Evolutionary conservation across 2,329 filamentous ascomycete species (phyloP).

Genomic region (Ophiostoma sp.): DNA sequence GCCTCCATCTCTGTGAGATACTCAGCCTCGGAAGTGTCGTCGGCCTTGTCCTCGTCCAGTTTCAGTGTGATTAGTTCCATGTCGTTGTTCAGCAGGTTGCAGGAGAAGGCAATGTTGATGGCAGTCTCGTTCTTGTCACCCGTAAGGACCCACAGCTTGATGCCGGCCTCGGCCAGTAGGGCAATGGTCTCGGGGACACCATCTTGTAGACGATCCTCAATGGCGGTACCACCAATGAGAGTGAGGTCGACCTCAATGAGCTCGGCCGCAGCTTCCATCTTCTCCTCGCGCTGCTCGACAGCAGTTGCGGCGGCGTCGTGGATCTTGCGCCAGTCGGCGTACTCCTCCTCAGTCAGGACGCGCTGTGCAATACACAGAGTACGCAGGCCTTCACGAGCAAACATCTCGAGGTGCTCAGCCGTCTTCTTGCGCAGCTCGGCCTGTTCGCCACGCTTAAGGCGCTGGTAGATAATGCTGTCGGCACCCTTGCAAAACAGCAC

Average conservation of each 20-base stretch:
- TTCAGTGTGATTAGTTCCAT: constrained; percentile 95
- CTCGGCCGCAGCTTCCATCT: constrained; percentile 83
- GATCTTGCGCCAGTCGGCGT: constrained; percentile 75
- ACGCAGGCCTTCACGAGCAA: constrained; percentile 88
- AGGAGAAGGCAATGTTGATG: constrained; percentile 99
- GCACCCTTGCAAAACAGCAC: constrained; percentile 95
- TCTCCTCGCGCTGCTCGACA: constrained; percentile 82
- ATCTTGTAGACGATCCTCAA: constrained; percentile 94
- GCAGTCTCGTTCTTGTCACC: constrained; percentile 99
- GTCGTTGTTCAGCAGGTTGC: constrained; percentile 92
- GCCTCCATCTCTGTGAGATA: constrained; percentile 57
- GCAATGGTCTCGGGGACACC: constrained; percentile 95
- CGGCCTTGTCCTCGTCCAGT: constrained; percentile 65
- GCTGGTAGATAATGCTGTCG: constrained; percentile 93
- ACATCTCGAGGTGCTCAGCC: constrained; percentile 93
- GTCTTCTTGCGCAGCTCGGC: constrained; percentile 74
- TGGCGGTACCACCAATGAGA: constrained; percentile 88
- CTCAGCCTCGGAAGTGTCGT: constrained; percentile 43
- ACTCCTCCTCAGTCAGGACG: constrained; percentile 75
- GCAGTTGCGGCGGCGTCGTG: constrained; percentile 83
- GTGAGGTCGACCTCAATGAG: constrained; percentile 84
- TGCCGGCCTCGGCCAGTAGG: constrained; percentile 83
- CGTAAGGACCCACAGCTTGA: constrained; percentile 97
- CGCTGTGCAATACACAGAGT: constrained; percentile 90
- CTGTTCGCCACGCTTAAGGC: constrained; percentile 79